phyloP scores from a whole-genome alignment of 2,329 filamentous ascomycete genomes.

The Bipolaris oryzae region DNA sequence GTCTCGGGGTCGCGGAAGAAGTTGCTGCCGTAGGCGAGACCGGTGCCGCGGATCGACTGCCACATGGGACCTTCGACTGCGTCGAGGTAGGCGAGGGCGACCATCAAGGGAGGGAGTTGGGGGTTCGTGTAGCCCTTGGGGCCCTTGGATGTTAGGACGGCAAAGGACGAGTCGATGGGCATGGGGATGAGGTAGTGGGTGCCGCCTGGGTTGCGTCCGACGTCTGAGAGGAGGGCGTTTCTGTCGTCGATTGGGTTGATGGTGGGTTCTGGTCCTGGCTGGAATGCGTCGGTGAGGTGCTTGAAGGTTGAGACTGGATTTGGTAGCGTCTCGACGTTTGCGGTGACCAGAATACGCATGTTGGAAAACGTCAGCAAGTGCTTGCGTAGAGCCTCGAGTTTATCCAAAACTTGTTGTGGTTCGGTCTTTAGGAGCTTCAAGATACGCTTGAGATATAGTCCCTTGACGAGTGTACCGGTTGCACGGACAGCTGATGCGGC shows the following conservation, averaged over 20 bases:
- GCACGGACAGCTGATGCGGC: conserved; percentile 77
- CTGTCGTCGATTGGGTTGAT: conserved; percentile 75
- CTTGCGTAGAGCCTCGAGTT: conserved; percentile 77
- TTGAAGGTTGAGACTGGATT: conserved; percentile 83
- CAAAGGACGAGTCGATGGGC: conserved; percentile 91
- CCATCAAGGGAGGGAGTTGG: conserved; percentile 79
- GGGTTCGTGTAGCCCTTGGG: conserved; percentile 78
- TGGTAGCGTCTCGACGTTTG: conserved; percentile 74
- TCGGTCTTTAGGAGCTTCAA: conserved; percentile 80
- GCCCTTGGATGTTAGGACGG: conserved; percentile 75
- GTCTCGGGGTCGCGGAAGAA: conserved; percentile 80
- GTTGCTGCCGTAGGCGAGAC: conserved; percentile 86
- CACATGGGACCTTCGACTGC: conserved; percentile 93
- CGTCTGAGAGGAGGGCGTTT: conserved; percentile 72
- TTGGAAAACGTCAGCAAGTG: conserved; percentile 84
- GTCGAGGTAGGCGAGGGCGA: conserved; percentile 89
- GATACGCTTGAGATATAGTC: conserved; percentile 83
- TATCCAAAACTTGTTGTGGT: conserved; percentile 74
- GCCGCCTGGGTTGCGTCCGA: conserved; percentile 76
- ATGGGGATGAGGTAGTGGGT: conserved; percentile 84
- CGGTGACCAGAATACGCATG: conserved; percentile 82
- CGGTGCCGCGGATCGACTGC: conserved; percentile 89
- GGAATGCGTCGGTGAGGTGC: conserved; percentile 57
- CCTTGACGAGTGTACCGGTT: conserved; percentile 81
- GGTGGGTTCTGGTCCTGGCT: conserved; percentile 57